Conservation (phyloP, 2,329 filamentous ascomycete genomes). For the Gnomoniopsis sp. region DNA sequence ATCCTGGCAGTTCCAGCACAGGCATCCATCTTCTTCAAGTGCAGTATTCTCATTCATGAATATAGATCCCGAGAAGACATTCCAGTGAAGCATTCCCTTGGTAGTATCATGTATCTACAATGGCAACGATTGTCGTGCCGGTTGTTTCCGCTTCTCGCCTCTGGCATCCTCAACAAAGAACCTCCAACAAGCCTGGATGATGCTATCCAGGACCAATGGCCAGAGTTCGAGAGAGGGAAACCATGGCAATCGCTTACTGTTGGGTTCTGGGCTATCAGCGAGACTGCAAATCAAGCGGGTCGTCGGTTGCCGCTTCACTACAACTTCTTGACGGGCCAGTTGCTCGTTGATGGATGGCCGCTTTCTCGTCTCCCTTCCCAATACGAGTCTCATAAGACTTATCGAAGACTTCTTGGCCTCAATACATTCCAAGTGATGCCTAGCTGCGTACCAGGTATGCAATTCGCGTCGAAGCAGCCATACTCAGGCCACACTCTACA, state of each 20-base stretch:
- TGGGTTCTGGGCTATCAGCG: slow-evolving; percentile 23
- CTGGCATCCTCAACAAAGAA: slow-evolving; percentile 8
- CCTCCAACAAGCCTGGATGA: slow-evolving; percentile 18
- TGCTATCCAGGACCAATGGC: slow-evolving; percentile 27
- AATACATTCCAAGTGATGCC: slow-evolving; percentile 41
- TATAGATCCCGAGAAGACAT: not conserved
- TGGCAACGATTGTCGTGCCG: slow-evolving; percentile 26
- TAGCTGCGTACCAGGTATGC: slow-evolving; percentile 33
- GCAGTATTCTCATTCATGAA: slow-evolving; percentile 9
- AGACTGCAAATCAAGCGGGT: not conserved
- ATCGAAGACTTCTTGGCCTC: slow-evolving; percentile 40
- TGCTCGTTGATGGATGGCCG: slow-evolving; percentile 50
- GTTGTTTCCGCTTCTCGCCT: slow-evolving; percentile 16
- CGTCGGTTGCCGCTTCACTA: slow-evolving; percentile 35
- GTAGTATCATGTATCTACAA: slow-evolving; percentile 21
- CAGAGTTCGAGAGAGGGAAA: slow-evolving; percentile 19
- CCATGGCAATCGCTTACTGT: slow-evolving; percentile 1
- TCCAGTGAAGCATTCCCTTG: not conserved
- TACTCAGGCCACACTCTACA: slow-evolving; percentile 31
- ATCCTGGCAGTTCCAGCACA: slow-evolving; percentile 26
- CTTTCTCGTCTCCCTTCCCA: slow-evolving; percentile 41
- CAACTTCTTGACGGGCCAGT: slow-evolving; percentile 47
- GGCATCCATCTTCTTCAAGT: slow-evolving; percentile 30
- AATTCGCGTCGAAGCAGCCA: slow-evolving; percentile 33
- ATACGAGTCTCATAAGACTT: slow-evolving; percentile 40